Evolutionary conservation across 2,329 filamentous ascomycete species (phyloP), one percentile per base, ranked within the genome.

Genomic region (Trichoderma sp.): DNA sequence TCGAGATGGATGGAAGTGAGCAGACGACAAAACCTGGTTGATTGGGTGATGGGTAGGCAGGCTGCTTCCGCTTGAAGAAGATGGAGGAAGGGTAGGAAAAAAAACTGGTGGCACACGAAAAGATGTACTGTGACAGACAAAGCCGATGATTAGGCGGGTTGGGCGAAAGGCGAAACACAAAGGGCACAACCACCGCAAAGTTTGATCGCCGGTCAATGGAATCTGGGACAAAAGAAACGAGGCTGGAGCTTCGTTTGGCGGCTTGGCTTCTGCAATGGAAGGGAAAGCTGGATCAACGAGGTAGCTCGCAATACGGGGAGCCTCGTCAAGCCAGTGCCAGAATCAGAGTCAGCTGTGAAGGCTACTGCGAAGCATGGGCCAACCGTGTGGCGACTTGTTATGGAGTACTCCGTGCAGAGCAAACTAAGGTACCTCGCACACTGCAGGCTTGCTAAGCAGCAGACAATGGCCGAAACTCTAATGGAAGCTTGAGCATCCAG

Each of bases 61-160:
- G 32, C 57, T 26, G 56, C 56, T 32, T 67, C 57, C 43, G 30
- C 56, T 63, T 34, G 68, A 68, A 39, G 34, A 64, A 28, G 56
- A 58, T 64, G 51, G n/a, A 73, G 63, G 26, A 64, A 70, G 30
- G 71, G 62, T 34, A 43, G 34, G 26, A 64, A 51, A 72, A 73
- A 72, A 72, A 71, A 63, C 64, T 39, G 58, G 63, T 56, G 51
- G 66, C 61, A 72, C 57, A 43, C 47, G 30, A 72, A 53, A 64
- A 61, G 73, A 74, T 63, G 72, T 73, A 75, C 72, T 61, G 73
- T 72, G 69, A 75, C 71, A 71, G 70, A 74, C 73, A 73, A 73
- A 74, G 76, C 76, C 69, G 74, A 78, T 75, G 75, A 76, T 76
- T 77, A 76, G 74, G 77, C 65, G 72, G 67, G 64, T 72, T 73